A percentile compares a stretch with the other conserved stretches of the same genome.
phyloP scores from a whole-genome alignment of 352 stramenopile species.

The Phytophthora foliorum region DNA sequence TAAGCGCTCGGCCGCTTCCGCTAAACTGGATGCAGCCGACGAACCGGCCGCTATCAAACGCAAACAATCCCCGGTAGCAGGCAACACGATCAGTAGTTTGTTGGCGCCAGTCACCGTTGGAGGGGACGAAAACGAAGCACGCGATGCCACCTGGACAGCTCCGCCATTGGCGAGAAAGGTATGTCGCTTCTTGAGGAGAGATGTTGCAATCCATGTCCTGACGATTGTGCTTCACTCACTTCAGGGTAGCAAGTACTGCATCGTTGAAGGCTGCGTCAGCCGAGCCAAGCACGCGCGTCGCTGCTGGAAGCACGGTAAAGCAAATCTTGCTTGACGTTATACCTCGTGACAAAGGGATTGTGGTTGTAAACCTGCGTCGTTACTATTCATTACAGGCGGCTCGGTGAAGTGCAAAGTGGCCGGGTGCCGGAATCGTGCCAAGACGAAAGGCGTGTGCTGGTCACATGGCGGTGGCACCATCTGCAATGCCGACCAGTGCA shows the following conservation, averaged over 20 bases:
- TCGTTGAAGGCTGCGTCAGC: constrained; percentile 44
- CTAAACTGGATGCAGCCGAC: background rate
- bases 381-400: constrained; percentile 20
- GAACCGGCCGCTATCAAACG: constrained; percentile 11
- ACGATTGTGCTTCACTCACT: background rate
- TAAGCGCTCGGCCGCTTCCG: constrained; percentile 8
- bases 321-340: background rate
- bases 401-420: constrained; percentile 31
- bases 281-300: constrained; percentile 45
- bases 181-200: background rate
- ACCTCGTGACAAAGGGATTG: background rate
- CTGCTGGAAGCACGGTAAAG: constrained; percentile 56
- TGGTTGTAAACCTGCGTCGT: background rate
- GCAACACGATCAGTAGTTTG: constrained; percentile 20
- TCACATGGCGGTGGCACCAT: constrained; percentile 48
- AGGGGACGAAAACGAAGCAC: constrained; percentile 19
- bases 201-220: background rate
- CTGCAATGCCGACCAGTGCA: constrained; percentile 32
- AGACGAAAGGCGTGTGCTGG: constrained; percentile 48
- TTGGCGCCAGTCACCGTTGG: constrained; percentile 6
- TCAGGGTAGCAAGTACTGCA: constrained; percentile 53
- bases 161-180: constrained; percentile 28
- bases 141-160: constrained; percentile 12
- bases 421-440: constrained; percentile 48
- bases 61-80: constrained; percentile 5